Evolutionary conservation across 2,329 filamentous ascomycete species (phyloP), one percentile per base, ranked within the genome.

Genomic region (Penicillium sp.): DNA sequence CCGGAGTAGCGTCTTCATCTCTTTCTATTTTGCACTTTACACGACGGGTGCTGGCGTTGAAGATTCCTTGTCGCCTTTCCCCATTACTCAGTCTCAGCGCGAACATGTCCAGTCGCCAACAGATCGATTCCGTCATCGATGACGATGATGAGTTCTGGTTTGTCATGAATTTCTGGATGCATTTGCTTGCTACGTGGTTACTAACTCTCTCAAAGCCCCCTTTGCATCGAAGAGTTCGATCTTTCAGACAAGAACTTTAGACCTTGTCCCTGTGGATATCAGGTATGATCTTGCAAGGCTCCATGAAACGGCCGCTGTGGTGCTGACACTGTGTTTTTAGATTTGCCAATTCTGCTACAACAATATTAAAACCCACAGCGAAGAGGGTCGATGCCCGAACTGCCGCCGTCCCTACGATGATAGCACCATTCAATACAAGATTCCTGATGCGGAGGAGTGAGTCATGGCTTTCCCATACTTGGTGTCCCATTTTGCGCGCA

Each of bases 301-400:
- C 22, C 9, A 10, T 27, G 25, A 44, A 20, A 44, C 4, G 25
- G 24, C 11, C n/a, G 9, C 24, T 25, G 20, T 46, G 30, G 14
- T 13, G 38, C 53, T 61, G 38, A 63, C 46, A 31, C 41, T 16
- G 43, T 20, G 48, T 24, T 5, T 43, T 45, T 66, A 96, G 92
- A 92, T 99, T 71, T 99, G 94, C 75, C 95, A 99, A 79, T 99
- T 99, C 76, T 99, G 94, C 77, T 99, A 92, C 79, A 96, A 99
- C 76, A 99, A 97, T 72, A 95, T 99, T 72, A 95, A 95, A 76
- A 95, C 89, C 64, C 96, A 96, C 65, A 91, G 96, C 55, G 75
- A 77, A 82, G 97, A 96, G 69, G 92, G 92, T 31, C 82, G 96
- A 51, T 99, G 94, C 73, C 94, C 94, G n/a, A 95, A 95, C 62